Percentiles rank a stretch among this genome's conserved stretches.
Evolutionary conservation across 768 basidiomycete genomes (phyloP).

Genomic region (Coprinopsis marcescibilis): DNA sequence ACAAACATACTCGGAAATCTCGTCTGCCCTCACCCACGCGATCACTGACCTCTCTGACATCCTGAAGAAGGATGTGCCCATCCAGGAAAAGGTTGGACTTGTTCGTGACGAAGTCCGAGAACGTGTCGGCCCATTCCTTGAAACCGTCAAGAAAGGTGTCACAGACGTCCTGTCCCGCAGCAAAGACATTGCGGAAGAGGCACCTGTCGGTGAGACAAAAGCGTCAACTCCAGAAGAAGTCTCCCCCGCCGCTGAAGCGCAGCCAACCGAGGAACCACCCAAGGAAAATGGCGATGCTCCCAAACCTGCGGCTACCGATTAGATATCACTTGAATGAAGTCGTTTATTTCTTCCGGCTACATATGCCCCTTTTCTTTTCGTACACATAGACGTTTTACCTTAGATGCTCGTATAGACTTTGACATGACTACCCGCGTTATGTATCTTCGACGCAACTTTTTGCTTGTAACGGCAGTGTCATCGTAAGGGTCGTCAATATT

Average conservation of each 20-base stretch:
- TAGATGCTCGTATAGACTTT: not conserved
- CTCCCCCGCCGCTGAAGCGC: too few species aligned
- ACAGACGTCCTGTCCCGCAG: constrained; percentile 26
- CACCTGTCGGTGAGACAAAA: not conserved
- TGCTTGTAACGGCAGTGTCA: not conserved
- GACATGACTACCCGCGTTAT: not conserved
- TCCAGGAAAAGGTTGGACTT: constrained; percentile 58
- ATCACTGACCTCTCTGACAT: constrained; percentile 50
- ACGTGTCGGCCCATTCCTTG: constrained; percentile 57
- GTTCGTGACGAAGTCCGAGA: constrained; percentile 54
- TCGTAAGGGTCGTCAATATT: not conserved
- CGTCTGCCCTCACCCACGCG: constrained; percentile 36
- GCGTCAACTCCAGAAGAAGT: too few species aligned
- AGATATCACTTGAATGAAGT: not conserved
- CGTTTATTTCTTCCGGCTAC: not conserved
- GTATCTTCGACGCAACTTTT: too few species aligned
- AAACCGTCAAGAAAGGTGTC: constrained; percentile 39
- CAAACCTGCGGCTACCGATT: not conserved
- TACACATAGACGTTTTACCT: not conserved
- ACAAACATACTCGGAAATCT: constrained; percentile 50
- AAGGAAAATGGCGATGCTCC: not conserved
- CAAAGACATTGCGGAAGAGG: constrained; percentile 17
- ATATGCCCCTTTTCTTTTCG: not conserved
- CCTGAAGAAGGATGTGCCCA: constrained; percentile 47
- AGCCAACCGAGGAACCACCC: too few species aligned